Evolutionary conservation across 1,284 basidiomycete species (phyloP).

Genomic region (Ceratobasidium sp.): DNA sequence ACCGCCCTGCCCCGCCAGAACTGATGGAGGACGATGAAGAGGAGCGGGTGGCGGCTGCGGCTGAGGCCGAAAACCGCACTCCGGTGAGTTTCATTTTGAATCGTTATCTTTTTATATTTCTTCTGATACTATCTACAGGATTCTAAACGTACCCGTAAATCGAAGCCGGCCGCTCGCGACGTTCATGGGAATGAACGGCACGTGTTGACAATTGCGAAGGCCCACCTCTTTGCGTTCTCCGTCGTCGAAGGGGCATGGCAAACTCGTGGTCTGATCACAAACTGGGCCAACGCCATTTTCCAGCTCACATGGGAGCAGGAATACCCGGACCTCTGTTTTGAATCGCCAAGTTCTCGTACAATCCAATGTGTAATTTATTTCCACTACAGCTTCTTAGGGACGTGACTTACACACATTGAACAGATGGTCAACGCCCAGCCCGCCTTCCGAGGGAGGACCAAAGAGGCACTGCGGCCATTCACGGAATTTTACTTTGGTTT

Average conservation of each 20-base stretch:
- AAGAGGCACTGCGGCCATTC: neutral
- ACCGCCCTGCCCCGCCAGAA: neutral
- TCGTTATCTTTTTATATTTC: neutral
- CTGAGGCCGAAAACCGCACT: neutral
- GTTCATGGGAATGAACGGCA: neutral
- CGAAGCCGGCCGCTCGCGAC: neutral
- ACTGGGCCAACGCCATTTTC: neutral
- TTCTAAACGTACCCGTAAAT: neutral
- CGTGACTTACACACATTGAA: too few relatives aligned
- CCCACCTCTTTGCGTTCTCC: neutral
- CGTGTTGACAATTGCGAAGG: neutral
- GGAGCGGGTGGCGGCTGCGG: neutral
- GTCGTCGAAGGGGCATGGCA: neutral
- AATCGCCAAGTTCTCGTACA: too few relatives aligned
- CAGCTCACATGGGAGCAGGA: too few relatives aligned
- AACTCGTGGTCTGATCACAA: neutral
- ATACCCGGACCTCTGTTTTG: too few relatives aligned
- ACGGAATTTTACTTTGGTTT: neutral
- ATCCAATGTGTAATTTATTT: too few relatives aligned
- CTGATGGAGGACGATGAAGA: neutral
- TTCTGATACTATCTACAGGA: neutral
- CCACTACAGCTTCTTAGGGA: too few relatives aligned
- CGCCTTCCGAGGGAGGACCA: neutral
- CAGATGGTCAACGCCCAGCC: too few relatives aligned
- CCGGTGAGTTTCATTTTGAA: neutral